Evolutionary conservation across 306 rosid genomes (phyloP).

Genomic region (Acacia melanoxylon): DNA sequence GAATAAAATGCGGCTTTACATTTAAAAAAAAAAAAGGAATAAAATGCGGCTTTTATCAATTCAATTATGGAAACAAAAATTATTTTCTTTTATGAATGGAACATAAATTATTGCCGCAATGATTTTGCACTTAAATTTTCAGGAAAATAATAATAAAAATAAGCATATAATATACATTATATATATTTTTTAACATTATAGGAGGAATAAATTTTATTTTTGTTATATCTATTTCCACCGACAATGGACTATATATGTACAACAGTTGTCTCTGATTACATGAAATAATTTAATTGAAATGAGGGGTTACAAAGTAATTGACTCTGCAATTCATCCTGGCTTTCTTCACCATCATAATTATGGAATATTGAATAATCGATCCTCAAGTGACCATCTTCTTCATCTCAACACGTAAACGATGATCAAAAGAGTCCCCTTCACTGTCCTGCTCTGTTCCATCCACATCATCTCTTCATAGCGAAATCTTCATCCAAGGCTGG

Average conservation of each 20-base stretch:
- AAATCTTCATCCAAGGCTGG: conserved; percentile 19
- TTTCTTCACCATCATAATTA: neutral
- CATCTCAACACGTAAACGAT: neutral
- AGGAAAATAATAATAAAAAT: neutral
- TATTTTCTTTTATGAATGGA: too few relatives aligned
- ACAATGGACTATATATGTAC: neutral
- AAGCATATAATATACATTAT: neutral
- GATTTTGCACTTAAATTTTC: neutral
- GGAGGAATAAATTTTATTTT: neutral
- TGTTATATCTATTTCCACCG: neutral
- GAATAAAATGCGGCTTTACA: too few relatives aligned
- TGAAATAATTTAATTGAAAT: neutral
- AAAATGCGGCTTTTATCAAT: too few relatives aligned
- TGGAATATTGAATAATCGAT: neutral
- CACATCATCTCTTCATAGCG: neutral
- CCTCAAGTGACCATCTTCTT: neutral
- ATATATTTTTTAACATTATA: neutral
- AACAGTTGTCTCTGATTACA: neutral
- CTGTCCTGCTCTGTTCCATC: neutral
- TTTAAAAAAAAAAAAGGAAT: too few relatives aligned
- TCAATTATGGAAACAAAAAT: too few relatives aligned
- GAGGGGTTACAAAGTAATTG: neutral
- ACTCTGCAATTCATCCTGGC: neutral
- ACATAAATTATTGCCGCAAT: neutral
- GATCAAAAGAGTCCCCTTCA: neutral